These are phyloP conservation scores for Mariannaea sp. DNA, from an alignment of 2,329 filamentous ascomycete genomes.

Conservation along the genomic window DNA sequence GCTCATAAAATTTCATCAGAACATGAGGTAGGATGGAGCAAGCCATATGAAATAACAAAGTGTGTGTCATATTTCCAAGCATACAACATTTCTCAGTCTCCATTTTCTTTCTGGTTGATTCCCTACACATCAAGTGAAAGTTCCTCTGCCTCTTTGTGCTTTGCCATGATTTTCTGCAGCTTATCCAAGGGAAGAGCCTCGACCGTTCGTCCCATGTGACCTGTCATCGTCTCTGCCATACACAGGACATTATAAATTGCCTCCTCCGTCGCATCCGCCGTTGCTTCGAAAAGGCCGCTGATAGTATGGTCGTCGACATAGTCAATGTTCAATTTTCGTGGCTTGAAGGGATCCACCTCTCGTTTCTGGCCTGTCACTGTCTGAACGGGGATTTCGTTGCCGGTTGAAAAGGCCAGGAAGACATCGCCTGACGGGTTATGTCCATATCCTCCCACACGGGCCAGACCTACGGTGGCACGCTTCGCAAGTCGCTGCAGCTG, in stretches of 20 bases:
- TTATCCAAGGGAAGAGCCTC: conserved; percentile 43
- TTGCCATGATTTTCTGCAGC: conserved; percentile 6
- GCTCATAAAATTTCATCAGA: too few relatives aligned
- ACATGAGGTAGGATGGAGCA: too few relatives aligned
- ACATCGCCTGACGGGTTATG: conserved; percentile 66
- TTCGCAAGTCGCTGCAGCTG: conserved; percentile 63
- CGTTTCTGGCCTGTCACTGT: conserved; percentile 38
- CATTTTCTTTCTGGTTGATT: too few relatives aligned
- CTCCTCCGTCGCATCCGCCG: conserved; percentile 67
- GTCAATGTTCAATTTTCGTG: conserved; percentile 38
- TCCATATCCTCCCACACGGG: conserved; percentile 62
- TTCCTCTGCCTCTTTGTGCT: not conserved
- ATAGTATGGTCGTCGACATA: conserved; percentile 62
- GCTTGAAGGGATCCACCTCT: conserved; percentile 49
- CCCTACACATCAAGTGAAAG: not conserved
- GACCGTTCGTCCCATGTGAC: conserved; percentile 54
- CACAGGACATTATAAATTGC: conserved; percentile 68
- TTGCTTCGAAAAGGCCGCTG: conserved; percentile 65
- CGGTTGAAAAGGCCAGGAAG: conserved; percentile 67
- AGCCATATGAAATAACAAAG: too few relatives aligned
- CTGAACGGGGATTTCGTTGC: conserved; percentile 51
- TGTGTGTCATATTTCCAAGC: too few relatives aligned
- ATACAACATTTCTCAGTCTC: too few relatives aligned
- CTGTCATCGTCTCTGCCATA: conserved; percentile 64
- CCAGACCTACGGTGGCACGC: conserved; percentile 62